Evolutionary conservation across 2,329 filamentous ascomycete species (phyloP), one percentile per base, ranked within the genome.

Genomic region (Botryosphaeria agaves): DNA sequence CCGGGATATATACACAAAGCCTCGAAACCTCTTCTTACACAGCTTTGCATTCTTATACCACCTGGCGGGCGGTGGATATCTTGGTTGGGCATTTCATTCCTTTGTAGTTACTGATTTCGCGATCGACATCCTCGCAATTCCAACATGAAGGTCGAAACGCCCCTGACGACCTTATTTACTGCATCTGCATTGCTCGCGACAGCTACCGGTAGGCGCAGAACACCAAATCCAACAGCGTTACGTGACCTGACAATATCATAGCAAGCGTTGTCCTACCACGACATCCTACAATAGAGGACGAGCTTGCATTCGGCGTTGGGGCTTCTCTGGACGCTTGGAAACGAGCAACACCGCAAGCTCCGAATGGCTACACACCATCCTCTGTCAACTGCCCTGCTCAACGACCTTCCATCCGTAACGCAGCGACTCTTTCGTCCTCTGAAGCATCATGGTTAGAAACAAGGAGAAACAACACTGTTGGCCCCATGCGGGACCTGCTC

Each of bases 401-500:
- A n/a, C 65, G 70, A 26, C 84, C 85, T 1, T 63, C 59, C 1
- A 69, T 92, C 32, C 73, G 84, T 40, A 51, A 51, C 20, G 80
- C 78, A 27, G 52, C 54, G 16, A 44, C 46, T 0, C 55, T 93
- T 7, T 87, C 81, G 3, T 42, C 60, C 11, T 61, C 76, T 33
- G 87, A 94, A 57, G 64, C 61, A 23, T 57, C 66, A 46, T 94
- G 85, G 83, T 62, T 93, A 9, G 47, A 69, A 30, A 62, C 62
- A 36, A 70, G 87, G 34, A 69, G 83, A 38, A 69, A 71, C 36
- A 75, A 76, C 38, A 91, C 83, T 0, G 56, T 85, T 12, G 54
- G 70, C 7, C 73, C 81, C n/a, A 76, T 94, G 66, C 69, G 64
- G 32, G 64, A 76, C 12, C 72, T 92, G 39, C 63, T 95, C 30